Conservation (phyloP, 2,329 filamentous ascomycete species). For the Verticillium zaregamsianum region DNA sequence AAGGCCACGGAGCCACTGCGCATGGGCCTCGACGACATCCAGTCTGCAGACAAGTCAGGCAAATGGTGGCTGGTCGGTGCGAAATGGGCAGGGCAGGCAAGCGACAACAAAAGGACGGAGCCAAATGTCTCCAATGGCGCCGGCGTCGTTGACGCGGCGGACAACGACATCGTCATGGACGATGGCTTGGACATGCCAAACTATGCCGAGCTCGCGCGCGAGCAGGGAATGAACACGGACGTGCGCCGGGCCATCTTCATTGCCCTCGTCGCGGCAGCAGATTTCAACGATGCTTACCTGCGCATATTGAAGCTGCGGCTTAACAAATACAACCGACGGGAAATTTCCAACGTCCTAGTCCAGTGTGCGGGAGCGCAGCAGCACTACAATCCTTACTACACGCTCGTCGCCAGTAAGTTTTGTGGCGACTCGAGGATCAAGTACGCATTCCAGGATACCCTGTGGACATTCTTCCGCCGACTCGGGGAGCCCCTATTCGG, state of each 20-base stretch:
- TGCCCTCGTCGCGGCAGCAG: constrained; percentile 78
- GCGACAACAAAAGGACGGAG: background rate
- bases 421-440: constrained; percentile 71
- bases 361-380: constrained; percentile 82
- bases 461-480: constrained; percentile 81
- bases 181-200: constrained; percentile 54
- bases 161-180: constrained; percentile 21
- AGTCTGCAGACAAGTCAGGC: constrained; percentile 76
- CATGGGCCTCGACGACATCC: constrained; percentile 77
- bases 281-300: constrained; percentile 78
- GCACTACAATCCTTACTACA: constrained; percentile 90
- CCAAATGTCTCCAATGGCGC: background rate
- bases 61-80: constrained; percentile 99
- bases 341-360: constrained; percentile 82
- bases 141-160: background rate
- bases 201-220: constrained; percentile 67
- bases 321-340: constrained; percentile 79
- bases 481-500: constrained; percentile 78
- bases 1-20: constrained; percentile 79
- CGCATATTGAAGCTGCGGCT: constrained; percentile 78
- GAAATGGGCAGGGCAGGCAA: constrained; percentile 64
- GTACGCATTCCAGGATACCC: constrained; percentile 80
- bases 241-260: constrained; percentile 90
- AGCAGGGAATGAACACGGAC: constrained; percentile 83
- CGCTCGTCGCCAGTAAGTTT: constrained; percentile 73